phyloP scores from a whole-genome alignment of 495 filamentous ascomycete genomes.

The Oidiodendron maius region DNA sequence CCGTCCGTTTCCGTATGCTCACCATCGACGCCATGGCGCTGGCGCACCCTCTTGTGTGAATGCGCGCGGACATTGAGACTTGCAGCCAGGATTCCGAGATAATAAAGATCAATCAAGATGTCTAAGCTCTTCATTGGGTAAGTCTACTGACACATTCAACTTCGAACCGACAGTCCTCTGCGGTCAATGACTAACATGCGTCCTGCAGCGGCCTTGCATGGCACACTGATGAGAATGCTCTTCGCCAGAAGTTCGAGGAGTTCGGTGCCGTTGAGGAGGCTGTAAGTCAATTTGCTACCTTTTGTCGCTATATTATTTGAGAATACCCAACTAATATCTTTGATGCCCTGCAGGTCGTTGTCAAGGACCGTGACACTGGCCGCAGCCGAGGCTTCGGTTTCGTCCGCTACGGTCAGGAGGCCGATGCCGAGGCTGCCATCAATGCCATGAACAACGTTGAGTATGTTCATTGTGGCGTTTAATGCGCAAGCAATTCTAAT shows the following conservation, averaged over 20 bases:
- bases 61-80: slow-evolving; percentile 30
- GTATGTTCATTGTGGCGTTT: slow-evolving; percentile 44
- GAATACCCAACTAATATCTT: slow-evolving; percentile 3
- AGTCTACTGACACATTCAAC: slow-evolving; percentile 23
- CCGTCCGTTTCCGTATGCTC: slow-evolving; percentile 19
- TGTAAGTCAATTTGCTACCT: slow-evolving; percentile 47
- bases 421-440: slow-evolving; percentile 82
- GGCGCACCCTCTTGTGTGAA: slow-evolving; percentile 22
- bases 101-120: slow-evolving; percentile 47
- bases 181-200: slow-evolving; percentile 18
- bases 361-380: slow-evolving; percentile 94
- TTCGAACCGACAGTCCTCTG: background rate
- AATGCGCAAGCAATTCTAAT: slow-evolving; percentile 2
- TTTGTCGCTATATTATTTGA: background rate
- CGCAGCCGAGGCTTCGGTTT: slow-evolving; percentile 98
- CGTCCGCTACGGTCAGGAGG: slow-evolving; percentile 75
- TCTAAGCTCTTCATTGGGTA: slow-evolving; percentile 91
- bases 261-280: slow-evolving; percentile 89
- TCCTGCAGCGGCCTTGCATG: slow-evolving; percentile 83
- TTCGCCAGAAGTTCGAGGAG: slow-evolving; percentile 82
- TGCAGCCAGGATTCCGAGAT: slow-evolving; percentile 21
- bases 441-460: slow-evolving; percentile 86
- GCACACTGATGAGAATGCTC: slow-evolving; percentile 85
- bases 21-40: slow-evolving; percentile 15
- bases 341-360: slow-evolving; percentile 63